Conservation (phyloP, 441 rosid species). For the Rhodomyrtus psidioides region DNA sequence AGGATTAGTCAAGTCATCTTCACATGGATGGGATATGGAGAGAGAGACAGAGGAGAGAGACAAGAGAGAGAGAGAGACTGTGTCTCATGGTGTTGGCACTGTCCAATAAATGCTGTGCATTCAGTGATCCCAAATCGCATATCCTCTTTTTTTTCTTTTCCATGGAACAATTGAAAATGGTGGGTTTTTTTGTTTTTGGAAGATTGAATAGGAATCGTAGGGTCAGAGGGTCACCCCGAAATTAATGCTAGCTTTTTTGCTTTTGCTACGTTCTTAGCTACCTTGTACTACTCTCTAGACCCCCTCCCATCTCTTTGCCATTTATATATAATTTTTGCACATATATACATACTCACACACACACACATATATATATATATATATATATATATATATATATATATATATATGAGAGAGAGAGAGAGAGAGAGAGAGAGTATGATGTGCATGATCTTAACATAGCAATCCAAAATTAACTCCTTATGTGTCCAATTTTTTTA, state of each 20-base stretch:
- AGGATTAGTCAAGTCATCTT: constrained; percentile 27
- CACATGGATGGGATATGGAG: neutral
- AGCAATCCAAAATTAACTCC: neutral
- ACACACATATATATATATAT: too few relatives aligned
- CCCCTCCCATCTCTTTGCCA: neutral
- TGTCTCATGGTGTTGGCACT: constrained; percentile 35
- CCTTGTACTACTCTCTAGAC: neutral
- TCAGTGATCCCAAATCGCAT: constrained; percentile 15
- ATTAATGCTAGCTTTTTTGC: constrained; percentile 18
- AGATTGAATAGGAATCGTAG: neutral
- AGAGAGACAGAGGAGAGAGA: neutral
- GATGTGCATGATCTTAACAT: neutral
- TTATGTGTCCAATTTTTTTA: neutral
- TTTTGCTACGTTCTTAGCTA: neutral
- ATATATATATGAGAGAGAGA: neutral
- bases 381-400: too few relatives aligned
- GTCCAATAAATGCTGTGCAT: constrained; percentile 37
- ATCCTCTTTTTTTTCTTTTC: neutral
- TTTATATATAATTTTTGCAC: neutral
- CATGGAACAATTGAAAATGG: neutral
- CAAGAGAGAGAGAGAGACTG: neutral
- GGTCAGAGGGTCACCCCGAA: constrained; percentile 33
- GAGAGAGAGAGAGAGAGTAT: neutral
- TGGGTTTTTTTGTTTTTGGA: constrained; percentile 1
- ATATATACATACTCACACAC: too few relatives aligned